Conservation (phyloP, 2,329 filamentous ascomycete species). For the Calonectria multiphialidica region DNA sequence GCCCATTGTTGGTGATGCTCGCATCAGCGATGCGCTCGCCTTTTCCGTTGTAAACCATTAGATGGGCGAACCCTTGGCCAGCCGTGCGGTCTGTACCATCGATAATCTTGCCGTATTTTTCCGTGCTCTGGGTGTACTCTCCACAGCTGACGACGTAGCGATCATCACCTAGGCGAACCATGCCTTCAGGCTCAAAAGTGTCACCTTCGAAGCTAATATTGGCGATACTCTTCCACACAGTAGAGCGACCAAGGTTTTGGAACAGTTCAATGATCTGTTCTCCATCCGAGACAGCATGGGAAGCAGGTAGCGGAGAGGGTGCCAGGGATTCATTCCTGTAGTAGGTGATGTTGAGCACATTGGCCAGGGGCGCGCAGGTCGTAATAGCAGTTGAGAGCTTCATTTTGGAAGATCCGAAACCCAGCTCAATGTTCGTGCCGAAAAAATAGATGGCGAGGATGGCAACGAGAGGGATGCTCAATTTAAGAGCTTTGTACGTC, state of each 20-base stretch:
- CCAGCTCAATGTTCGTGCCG: slow-evolving; percentile 24
- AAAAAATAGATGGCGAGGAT: slow-evolving; percentile 34
- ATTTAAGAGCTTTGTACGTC: slow-evolving; percentile 28
- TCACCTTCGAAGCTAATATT: slow-evolving; percentile 58
- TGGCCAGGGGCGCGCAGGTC: slow-evolving; percentile 33
- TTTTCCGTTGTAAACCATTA: slow-evolving; percentile 58
- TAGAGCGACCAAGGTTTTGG: slow-evolving; percentile 51
- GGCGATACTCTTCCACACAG: slow-evolving; percentile 55
- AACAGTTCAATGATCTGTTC: slow-evolving; percentile 53
- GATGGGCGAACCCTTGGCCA: slow-evolving; percentile 58
- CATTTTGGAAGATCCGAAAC: slow-evolving; percentile 26
- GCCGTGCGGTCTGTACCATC: slow-evolving; percentile 63
- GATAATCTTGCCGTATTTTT: slow-evolving; percentile 56
- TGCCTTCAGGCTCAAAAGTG: slow-evolving; percentile 62
- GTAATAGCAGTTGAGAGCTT: slow-evolving; percentile 31
- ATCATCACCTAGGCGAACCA: slow-evolving; percentile 56
- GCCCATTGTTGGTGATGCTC: slow-evolving; percentile 53
- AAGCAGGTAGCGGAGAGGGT: slow-evolving; percentile 49
- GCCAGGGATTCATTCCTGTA: slow-evolving; percentile 46
- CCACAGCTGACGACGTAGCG: slow-evolving; percentile 59
- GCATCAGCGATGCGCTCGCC: slow-evolving; percentile 58
- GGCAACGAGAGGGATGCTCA: slow-evolving; percentile 29
- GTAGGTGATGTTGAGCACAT: slow-evolving; percentile 50
- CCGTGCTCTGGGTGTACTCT: slow-evolving; percentile 55
- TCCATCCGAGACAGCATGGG: slow-evolving; percentile 49